Percentiles rank a stretch among this genome's conserved stretches.
Conservation (phyloP, 805 yeast species). For the Wickerhamiella lipophila region DNA sequence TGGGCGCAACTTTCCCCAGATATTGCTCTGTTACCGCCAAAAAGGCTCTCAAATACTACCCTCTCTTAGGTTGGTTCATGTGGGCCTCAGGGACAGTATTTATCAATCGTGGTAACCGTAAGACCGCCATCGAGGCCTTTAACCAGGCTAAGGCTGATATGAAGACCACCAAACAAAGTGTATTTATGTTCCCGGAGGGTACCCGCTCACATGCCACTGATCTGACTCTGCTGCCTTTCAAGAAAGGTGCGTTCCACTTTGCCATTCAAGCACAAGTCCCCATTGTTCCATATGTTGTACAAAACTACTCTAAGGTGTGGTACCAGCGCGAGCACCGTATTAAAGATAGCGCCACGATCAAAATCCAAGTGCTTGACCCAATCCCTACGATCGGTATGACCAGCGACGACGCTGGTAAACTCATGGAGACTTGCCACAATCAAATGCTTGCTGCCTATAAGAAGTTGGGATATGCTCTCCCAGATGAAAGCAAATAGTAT, state of each 20-base stretch:
- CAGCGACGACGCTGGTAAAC: constrained; percentile 53
- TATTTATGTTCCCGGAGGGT: constrained; percentile 95
- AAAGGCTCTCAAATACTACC: constrained; percentile 66
- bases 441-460: constrained; percentile 37
- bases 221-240: constrained; percentile 70
- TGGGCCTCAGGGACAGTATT: constrained; percentile 78
- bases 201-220: constrained; percentile 69
- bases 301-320: constrained; percentile 69
- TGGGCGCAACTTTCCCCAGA: constrained; percentile 76
- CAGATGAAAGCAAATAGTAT: background rate
- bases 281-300: constrained; percentile 73
- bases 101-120: constrained; percentile 67
- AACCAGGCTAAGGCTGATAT: constrained; percentile 53
- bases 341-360: constrained; percentile 53
- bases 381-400: constrained; percentile 56
- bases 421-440: constrained; percentile 44
- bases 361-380: constrained; percentile 71
- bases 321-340: constrained; percentile 50
- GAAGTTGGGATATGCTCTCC: constrained; percentile 23
- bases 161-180: constrained; percentile 51
- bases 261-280: constrained; percentile 90
- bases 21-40: constrained; percentile 90
- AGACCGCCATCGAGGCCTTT: constrained; percentile 55
- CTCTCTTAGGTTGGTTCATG: constrained; percentile 97
- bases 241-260: constrained; percentile 95